A percentile compares a stretch with the other conserved stretches of the same genome.
These are phyloP conservation scores for Ophiocordyceps unilateralis DNA, from an alignment of 2,329 filamentous ascomycete genomes.

Conservation along the genomic window DNA sequence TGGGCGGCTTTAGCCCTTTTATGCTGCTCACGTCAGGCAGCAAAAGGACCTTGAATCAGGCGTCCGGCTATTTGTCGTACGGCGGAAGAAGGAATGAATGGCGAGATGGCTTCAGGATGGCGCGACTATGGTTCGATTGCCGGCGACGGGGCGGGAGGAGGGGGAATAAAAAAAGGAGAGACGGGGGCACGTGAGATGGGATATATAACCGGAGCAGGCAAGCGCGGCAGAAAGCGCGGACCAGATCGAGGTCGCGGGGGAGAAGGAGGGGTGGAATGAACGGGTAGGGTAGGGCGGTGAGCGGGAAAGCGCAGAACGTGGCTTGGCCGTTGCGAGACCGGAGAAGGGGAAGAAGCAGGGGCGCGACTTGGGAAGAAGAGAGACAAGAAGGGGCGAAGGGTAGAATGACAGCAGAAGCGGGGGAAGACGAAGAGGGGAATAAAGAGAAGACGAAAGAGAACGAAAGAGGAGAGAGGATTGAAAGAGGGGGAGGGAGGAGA, in stretches of 20 bases:
- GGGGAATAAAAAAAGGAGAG: neutral
- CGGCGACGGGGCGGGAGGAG: neutral
- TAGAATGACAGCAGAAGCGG: neutral
- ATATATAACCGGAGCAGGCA: no score
- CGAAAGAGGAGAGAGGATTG: neutral
- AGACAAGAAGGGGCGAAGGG: neutral
- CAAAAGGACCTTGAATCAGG: no score
- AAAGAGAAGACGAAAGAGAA: neutral
- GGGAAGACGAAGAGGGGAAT: no score
- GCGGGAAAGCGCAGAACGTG: neutral
- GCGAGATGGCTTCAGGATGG: constrained; percentile 4
- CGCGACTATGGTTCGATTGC: constrained; percentile 12
- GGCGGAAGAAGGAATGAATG: neutral
- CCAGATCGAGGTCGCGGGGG: no score
- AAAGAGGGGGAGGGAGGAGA: neutral
- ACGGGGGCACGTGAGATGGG: neutral
- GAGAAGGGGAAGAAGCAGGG: no score
- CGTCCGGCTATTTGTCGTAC: constrained; percentile 13
- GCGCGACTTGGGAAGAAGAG: neutral
- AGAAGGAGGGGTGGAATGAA: no score
- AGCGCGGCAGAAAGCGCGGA: no score
- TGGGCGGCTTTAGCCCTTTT: no score
- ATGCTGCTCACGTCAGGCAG: no score
- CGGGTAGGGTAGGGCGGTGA: neutral
- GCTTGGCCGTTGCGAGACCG: no score